Conservation (phyloP, 2,329 filamentous ascomycete species). For the Sordariomycetes sp. region DNA sequence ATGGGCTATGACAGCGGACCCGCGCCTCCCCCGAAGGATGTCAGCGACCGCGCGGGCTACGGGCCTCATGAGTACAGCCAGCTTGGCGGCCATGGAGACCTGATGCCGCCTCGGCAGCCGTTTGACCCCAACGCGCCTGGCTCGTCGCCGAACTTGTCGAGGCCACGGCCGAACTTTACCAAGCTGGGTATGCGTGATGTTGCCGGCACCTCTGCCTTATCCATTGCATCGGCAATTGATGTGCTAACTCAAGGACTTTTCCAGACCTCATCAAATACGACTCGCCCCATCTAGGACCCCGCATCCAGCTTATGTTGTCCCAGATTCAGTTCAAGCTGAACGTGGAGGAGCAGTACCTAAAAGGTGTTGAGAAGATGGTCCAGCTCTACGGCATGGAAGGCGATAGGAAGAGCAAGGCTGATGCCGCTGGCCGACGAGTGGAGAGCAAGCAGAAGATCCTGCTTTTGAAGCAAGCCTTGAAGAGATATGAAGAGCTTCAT, state of each 20-base stretch:
- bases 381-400: conserved; percentile 95
- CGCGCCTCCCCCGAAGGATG: conserved; percentile 62
- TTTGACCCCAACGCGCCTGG: conserved; percentile 52
- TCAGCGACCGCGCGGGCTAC: conserved; percentile 47
- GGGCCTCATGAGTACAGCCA: conserved; percentile 39
- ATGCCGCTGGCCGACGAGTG: conserved; percentile 77
- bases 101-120: conserved; percentile 72
- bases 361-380: conserved; percentile 98
- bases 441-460: conserved; percentile 98
- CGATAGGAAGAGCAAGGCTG: conserved; percentile 86
- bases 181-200: conserved; percentile 61
- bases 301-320: conserved; percentile 97
- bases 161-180: conserved; percentile 78
- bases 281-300: conserved; percentile 84
- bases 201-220: background rate
- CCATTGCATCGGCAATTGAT: background rate
- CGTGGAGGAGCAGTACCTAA: conserved; percentile 97
- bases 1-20: conserved; percentile 29
- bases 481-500: conserved; percentile 93
- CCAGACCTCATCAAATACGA: conserved; percentile 97
- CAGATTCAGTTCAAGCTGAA: conserved; percentile 98
- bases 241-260: background rate
- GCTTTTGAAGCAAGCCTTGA: conserved; percentile 85
- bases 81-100: conserved; percentile 50
- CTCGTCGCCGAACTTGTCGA: conserved; percentile 47